Evolutionary conservation across 805 yeast genomes (phyloP), one percentile per base, ranked within the genome.

Genomic region (Suhomyces prunicola): DNA sequence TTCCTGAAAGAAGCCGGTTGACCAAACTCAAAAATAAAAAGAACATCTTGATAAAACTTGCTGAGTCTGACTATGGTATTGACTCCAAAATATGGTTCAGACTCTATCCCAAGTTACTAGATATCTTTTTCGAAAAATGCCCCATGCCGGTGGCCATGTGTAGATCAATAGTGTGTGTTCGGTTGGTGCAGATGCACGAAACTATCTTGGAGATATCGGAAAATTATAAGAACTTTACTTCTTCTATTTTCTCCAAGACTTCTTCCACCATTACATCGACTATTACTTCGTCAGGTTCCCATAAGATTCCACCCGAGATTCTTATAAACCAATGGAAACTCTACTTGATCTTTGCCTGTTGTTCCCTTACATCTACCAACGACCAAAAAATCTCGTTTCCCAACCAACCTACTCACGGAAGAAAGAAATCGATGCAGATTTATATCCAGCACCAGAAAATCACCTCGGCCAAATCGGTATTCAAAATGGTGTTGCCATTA

Each of bases 41-140:
- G 55, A 88, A 87, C 24, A 78, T 90, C 2, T 69, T 96, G n/a
- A 74, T 88, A 0, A 80, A 84, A 48, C 72, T 94, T 6, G 97
- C 97, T 0, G 97, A 90, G 58, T 88, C 96, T 1, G 96, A 88
- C 54, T 88, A 92, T 63, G 97, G 98, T 1, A 92, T 94, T 8
- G 99, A 94, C 70, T 85, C 96, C 1, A 96, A 98, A 0, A 73
- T 94, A n/a, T 94, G 99, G 99, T 87, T 93, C 61, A 81, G 96
- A 55, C 80, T 87, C 1, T 91, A 88, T 61, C 97, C 97, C 1
- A 81, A 80, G 36, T 72, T 94, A 2, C 70, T 94, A 42, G 84
- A 80, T 33, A 76, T 83, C 1, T 83, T 94, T 54, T 90, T 89
- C 55, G 88, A 84, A 54, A 79, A 78, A 47, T 91, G 96, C 62